A percentile compares a stretch with the other conserved stretches of the same genome.
phyloP scores from a whole-genome alignment of 345 rosid genomes.

The Eutrema yunnanense region DNA sequence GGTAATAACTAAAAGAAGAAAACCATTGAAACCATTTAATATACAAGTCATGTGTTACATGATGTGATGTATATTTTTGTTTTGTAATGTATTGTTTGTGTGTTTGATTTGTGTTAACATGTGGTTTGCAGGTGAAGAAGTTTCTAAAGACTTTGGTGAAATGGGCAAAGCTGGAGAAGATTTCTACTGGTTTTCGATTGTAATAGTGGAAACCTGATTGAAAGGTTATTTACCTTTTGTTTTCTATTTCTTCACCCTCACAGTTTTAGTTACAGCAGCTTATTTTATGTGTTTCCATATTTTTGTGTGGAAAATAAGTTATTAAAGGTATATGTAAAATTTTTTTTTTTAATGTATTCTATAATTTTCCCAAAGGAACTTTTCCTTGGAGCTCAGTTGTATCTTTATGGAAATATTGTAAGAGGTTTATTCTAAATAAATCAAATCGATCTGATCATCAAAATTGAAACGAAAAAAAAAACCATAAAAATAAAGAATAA shows the following conservation, averaged over 20 bases:
- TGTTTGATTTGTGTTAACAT: neutral
- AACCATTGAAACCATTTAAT: neutral
- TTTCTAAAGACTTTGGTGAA: conserved; percentile 59
- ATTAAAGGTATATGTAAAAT: neutral
- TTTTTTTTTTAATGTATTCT: too few species aligned
- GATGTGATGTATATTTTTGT: neutral
- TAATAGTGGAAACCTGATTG: neutral
- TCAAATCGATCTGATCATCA: neutral
- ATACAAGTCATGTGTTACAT: too few species aligned
- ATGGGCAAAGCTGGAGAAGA: conserved; percentile 48
- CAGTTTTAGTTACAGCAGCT: neutral
- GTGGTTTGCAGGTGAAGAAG: conserved; percentile 58
- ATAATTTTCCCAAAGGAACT: neutral
- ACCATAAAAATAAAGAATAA: too few species aligned
- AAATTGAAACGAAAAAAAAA: neutral
- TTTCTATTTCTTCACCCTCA: neutral
- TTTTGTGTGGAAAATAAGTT: neutral
- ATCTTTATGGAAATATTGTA: neutral
- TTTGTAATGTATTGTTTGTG: neutral
- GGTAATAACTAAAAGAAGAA: conserved; percentile 25
- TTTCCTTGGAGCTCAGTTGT: neutral
- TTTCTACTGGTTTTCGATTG: neutral
- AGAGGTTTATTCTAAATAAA: neutral
- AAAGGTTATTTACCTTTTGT: neutral
- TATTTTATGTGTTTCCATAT: neutral